Evolutionary conservation across 2,329 filamentous ascomycete species (phyloP).

Genomic region (Paraphaeosphaeria minitans): DNA sequence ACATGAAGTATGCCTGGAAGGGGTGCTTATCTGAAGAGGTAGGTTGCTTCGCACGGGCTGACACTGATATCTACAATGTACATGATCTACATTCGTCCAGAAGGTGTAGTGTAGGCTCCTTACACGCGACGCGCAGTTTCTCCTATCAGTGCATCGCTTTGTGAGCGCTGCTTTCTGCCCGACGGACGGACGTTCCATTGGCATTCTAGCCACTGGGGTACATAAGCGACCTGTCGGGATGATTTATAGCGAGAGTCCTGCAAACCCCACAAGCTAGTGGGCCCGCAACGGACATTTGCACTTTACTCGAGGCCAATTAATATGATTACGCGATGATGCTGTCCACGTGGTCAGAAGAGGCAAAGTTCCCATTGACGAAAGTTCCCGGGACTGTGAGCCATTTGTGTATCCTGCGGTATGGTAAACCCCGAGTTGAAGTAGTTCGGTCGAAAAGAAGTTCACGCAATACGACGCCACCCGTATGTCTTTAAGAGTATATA

Average conservation of each 20-base stretch:
- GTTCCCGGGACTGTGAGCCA: neutral
- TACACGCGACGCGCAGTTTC: neutral
- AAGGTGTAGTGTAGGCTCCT: neutral
- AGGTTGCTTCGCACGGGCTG: neutral
- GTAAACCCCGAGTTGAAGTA: neutral
- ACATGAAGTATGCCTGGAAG: neutral
- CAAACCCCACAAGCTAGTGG: slow-evolving; percentile 18
- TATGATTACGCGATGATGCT: neutral
- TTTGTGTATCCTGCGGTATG: neutral
- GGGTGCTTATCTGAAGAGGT: neutral
- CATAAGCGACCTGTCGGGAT: slow-evolving; percentile 12
- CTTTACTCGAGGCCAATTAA: neutral
- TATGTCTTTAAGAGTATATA: neutral
- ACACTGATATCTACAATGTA: neutral
- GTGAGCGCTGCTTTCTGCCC: neutral
- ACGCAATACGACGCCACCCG: neutral
- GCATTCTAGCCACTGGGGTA: neutral
- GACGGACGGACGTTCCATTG: neutral
- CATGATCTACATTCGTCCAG: neutral
- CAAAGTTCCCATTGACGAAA: slow-evolving; percentile 10
- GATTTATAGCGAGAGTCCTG: slow-evolving; percentile 21
- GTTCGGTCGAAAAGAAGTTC: neutral
- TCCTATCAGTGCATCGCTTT: neutral
- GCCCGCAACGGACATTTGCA: neutral
- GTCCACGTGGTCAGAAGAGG: neutral